Conservation (phyloP, 1,284 basidiomycete species). For the Melampsora larici-populina region DNA sequence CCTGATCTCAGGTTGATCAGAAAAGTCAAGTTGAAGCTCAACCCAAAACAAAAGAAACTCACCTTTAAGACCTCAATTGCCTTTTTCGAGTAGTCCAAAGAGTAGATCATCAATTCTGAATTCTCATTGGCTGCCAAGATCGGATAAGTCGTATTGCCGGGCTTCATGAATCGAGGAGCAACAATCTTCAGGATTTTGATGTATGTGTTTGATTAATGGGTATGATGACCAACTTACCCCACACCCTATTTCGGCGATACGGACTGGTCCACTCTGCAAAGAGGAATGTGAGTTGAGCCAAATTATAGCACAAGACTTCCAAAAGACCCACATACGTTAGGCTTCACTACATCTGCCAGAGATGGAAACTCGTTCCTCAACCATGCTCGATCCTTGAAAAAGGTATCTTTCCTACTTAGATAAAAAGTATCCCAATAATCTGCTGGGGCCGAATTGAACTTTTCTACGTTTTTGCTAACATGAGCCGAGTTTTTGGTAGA, state of each 20-base stretch:
- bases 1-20: constrained; percentile 52
- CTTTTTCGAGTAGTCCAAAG: constrained; percentile 85
- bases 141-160: constrained; percentile 92
- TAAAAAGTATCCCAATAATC: constrained; percentile 86
- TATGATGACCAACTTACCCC: constrained; percentile 56
- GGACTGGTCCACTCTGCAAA: constrained; percentile 68
- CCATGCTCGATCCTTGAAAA: constrained; percentile 92
- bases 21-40: constrained; percentile 13
- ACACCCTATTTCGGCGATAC: constrained; percentile 79
- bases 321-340: constrained; percentile 61
- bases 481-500: neutral
- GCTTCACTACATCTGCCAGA: constrained; percentile 66
- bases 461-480: constrained; percentile 44
- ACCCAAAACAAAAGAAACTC: constrained; percentile 40
- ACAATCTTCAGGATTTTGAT: neutral
- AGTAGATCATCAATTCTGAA: constrained; percentile 67
- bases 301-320: neutral
- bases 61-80: constrained; percentile 89
- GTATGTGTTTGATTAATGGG: neutral
- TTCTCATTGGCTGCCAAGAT: constrained; percentile 78
- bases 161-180: constrained; percentile 50
- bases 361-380: constrained; percentile 89
- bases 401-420: constrained; percentile 72
- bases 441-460: constrained; percentile 61
- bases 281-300: constrained; percentile 14